These are phyloP conservation scores for Colletotrichum tamarilloi DNA, from an alignment of 2,329 filamentous ascomycete genomes.

Conservation along the genomic window DNA sequence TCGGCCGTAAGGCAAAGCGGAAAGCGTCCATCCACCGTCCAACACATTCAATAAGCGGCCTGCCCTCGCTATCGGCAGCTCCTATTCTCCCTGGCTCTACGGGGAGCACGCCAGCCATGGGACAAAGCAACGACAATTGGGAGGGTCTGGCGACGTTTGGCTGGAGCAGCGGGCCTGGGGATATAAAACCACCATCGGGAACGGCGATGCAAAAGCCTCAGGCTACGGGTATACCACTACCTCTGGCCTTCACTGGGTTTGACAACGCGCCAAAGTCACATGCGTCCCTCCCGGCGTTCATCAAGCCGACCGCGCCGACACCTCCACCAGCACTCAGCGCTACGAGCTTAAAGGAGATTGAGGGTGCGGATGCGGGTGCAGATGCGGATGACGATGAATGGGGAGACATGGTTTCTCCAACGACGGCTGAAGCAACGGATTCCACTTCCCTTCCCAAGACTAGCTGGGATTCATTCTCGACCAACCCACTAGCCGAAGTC, in stretches of 20 bases:
- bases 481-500: conserved; percentile 25
- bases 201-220: not conserved
- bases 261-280: conserved; percentile 30
- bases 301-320: conserved; percentile 8
- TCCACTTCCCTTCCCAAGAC: conserved; percentile 27
- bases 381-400: conserved; percentile 65
- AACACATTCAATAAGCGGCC: conserved; percentile 33
- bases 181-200: not conserved
- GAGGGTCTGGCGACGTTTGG: conserved; percentile 42
- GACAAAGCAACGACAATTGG: conserved; percentile 32
- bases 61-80: conserved; percentile 22
- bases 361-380: not conserved
- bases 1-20: conserved; percentile 48
- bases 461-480: conserved; percentile 32
- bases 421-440: conserved; percentile 36
- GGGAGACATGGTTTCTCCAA: conserved; percentile 69
- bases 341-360: conserved; percentile 32
- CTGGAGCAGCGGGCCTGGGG: conserved; percentile 39
- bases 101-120: conserved; percentile 39
- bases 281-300: conserved; percentile 26
- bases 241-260: conserved; percentile 21
- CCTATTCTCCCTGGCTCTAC: not conserved
- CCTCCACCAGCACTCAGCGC: conserved; percentile 1
- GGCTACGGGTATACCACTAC: conserved; percentile 8
- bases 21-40: conserved; percentile 39